Conservation (phyloP, 441 rosid genomes). For the Populus hybrid region DNA sequence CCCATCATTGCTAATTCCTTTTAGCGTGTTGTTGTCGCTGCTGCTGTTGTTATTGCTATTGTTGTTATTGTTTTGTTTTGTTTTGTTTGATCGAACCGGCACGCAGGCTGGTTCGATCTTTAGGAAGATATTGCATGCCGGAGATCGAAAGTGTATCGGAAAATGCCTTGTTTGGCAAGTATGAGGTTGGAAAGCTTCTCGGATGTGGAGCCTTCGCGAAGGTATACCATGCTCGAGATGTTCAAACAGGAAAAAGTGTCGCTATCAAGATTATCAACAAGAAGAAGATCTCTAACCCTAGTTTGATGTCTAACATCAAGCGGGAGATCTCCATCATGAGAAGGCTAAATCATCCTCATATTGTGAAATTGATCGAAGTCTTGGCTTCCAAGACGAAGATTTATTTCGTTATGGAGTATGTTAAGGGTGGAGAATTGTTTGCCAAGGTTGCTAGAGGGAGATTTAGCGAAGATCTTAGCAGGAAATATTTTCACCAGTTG, state of each 20-base stretch:
- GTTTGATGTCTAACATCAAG: slow-evolving; percentile 51
- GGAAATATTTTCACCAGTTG: slow-evolving; percentile 70
- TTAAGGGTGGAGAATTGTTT: slow-evolving; percentile 60
- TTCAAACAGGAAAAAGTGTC: slow-evolving; percentile 58
- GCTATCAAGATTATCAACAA: slow-evolving; percentile 80
- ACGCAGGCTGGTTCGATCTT: slow-evolving; percentile 30
- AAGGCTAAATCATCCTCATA: slow-evolving; percentile 55
- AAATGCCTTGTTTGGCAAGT: slow-evolving; percentile 58
- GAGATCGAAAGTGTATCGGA: slow-evolving; percentile 44
- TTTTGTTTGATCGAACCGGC: background rate
- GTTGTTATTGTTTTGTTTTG: background rate
- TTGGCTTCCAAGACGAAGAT: slow-evolving; percentile 67
- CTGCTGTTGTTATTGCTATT: background rate
- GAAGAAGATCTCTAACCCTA: slow-evolving; percentile 42
- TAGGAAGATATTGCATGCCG: slow-evolving; percentile 38
- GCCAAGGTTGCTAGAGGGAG: slow-evolving; percentile 70
- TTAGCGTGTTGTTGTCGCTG: background rate
- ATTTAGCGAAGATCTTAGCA: slow-evolving; percentile 66
- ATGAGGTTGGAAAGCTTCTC: slow-evolving; percentile 79
- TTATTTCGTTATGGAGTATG: slow-evolving; percentile 38
- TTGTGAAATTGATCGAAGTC: slow-evolving; percentile 65
- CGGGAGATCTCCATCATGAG: slow-evolving; percentile 92
- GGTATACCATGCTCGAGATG: slow-evolving; percentile 67
- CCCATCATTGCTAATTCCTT: background rate
- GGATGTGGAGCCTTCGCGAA: slow-evolving; percentile 94